Evolutionary conservation across 148 eudicot genomes (phyloP).

Genomic region (Vaccinium macrocarpon): DNA sequence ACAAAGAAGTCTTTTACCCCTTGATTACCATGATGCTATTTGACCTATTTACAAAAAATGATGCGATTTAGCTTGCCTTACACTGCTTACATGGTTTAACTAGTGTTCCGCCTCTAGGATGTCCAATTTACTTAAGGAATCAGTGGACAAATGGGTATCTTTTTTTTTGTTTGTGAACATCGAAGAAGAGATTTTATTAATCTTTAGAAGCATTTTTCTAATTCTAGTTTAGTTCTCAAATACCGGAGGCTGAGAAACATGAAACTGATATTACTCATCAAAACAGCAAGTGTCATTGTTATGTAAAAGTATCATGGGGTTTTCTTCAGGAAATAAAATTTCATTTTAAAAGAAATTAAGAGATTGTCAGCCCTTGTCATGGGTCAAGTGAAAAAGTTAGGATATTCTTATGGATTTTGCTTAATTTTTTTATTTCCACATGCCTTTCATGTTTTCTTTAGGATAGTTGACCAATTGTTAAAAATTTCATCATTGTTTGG

Average conservation of each 20-base stretch:
- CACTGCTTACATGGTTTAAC: too few relatives aligned
- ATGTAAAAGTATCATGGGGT: too few relatives aligned
- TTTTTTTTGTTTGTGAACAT: too few relatives aligned
- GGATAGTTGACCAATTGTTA: not conserved
- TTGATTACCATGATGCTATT: too few relatives aligned
- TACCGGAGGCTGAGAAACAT: not conserved
- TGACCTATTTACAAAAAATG: too few relatives aligned
- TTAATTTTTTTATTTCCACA: not conserved
- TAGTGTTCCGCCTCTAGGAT: too few relatives aligned
- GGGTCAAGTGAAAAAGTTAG: not conserved
- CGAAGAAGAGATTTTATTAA: too few relatives aligned
- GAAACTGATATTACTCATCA: not conserved
- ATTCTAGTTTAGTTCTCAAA: not conserved
- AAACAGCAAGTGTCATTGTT: not conserved
- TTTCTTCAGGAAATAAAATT: not conserved
- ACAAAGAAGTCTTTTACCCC: too few relatives aligned
- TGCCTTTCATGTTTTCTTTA: not conserved
- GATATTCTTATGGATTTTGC: not conserved
- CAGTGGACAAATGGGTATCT: too few relatives aligned
- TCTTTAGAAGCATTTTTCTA: too few relatives aligned
- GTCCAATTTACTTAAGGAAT: too few relatives aligned
- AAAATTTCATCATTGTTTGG: not conserved
- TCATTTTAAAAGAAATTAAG: not conserved
- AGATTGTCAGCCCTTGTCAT: not conserved
- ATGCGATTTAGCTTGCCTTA: too few relatives aligned